Evolutionary conservation across 805 yeast genomes (phyloP), one percentile per base, ranked within the genome.

Genomic region (Candida jianshihensis): DNA sequence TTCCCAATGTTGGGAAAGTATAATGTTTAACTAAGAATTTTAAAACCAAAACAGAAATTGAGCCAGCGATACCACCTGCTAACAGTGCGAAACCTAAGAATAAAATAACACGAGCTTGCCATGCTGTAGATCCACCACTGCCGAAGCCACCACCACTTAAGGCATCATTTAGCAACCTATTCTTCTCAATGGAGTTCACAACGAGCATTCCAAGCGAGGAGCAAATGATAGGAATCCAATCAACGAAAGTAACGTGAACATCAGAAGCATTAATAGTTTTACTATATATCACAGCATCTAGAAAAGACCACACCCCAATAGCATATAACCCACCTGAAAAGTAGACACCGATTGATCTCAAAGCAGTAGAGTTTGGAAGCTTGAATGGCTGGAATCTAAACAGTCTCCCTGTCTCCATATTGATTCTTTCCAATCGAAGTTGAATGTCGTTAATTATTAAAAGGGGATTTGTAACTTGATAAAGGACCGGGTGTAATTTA

Each of bases 41-140:
- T 48, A 92, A 67, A 33, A 89, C 83, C 43, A 92, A 70, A 14
- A 92, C 94, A 54, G 88, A 86, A 47, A 92, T 75, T 3, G 92
- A 79, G 1, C 97, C 97, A 15, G 96, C 87, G 41, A 92, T 64
- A 0, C 98, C 97, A 37, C 96, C 92, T 1, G 97, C 96, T 38
- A 92, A 68, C 32, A 90, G 67, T 4, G 96, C 83, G 59, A 92
- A 92, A 8, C 99, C 99, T 49, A 87, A 66, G 56, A 92, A 92
- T 37, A 92, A 68, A 13, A 94, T 80, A 26, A 89, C 78, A 49
- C 96, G 73, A 13, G 97, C 97, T 44, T 89, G 95, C 95, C 97
- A 89, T 27, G 89, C 86, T 36, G 84, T 80, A 12, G 73, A 54
- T 30, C 61, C 56, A 33, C 59, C 42, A 10, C 66, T 65, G 14